Conservation (phyloP, 306 rosid genomes). For the Morella rubra region DNA sequence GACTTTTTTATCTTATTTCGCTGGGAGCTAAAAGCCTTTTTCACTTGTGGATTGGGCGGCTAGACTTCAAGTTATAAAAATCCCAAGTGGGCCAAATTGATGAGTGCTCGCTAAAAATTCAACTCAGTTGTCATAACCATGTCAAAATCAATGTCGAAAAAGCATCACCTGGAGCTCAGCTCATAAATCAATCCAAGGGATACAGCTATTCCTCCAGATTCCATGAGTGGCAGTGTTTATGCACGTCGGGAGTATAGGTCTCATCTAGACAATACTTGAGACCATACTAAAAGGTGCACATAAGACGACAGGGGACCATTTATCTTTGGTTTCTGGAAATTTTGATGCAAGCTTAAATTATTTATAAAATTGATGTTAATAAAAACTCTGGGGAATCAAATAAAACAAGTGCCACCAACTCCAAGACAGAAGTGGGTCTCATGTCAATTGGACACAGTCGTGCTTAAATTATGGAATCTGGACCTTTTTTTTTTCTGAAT, state of each 20-base stretch:
- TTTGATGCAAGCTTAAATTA: background rate
- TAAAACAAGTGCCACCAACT: background rate
- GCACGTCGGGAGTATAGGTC: background rate
- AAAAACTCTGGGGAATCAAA: background rate
- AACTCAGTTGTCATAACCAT: background rate
- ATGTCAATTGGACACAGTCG: background rate
- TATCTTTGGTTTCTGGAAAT: too few species aligned
- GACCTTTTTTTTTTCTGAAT: too few species aligned
- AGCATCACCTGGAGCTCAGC: background rate
- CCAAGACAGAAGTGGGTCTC: background rate
- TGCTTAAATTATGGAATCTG: background rate
- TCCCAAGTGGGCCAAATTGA: background rate
- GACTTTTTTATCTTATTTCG: background rate
- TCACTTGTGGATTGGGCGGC: too few species aligned
- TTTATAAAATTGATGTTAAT: background rate
- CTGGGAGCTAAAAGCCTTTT: background rate
- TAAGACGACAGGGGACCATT: background rate
- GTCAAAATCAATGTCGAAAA: background rate
- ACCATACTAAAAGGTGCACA: background rate
- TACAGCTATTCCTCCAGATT: background rate
- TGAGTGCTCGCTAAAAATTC: background rate
- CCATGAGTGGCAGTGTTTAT: background rate
- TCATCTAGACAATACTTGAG: background rate
- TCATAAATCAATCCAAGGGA: background rate
- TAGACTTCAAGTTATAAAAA: background rate